Evolutionary conservation across 1,284 basidiomycete species (phyloP), one percentile per base, ranked within the genome.

Genomic region (Ganoderma boninense): DNA sequence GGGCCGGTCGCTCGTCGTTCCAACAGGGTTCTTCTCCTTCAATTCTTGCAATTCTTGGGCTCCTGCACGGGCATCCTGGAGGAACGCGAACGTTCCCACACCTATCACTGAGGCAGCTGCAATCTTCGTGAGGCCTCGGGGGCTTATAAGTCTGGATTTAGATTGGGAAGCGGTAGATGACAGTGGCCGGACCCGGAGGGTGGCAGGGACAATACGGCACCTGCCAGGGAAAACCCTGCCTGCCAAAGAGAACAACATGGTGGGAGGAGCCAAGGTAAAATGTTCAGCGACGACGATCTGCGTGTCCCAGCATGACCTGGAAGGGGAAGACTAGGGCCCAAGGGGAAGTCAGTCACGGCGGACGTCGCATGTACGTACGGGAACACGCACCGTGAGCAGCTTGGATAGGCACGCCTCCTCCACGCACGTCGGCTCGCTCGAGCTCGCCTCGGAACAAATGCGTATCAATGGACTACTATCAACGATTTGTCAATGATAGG

Each of bases 51-150:
- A 57, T 44, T 70, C 69, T 23, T 29, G 18, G 6, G 69, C 69
- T 20, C 69, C 69, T 4, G 61, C 63, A 23, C 67, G 73, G 16
- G 71, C 73, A 38, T 74, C 73, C 40, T 70, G 64, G 29, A 56
- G 49, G 67, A 74, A 72, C 43, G 66, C 29, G 14, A 66, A n/a
- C 16, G 66, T 54, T 5, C 71, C 73, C 23, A 67, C 56, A 2
- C 29, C 49, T 7, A 44, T 52, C 3, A 62, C 67, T 5, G 71
- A 69, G 2, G 29, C 42, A 11, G 69, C 20, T 2, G 67, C 69
- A 20, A 71, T 23, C 7, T 43, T 57, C 10, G 64, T 57, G 32
- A 74, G 23, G n/a, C 65, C 63, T 52, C 71, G 73, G 32, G 65
- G 11, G 14, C 23, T 71, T 32, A 68, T 59, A 38, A 68, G 32